A percentile compares a stretch with the other conserved stretches of the same genome.
Evolutionary conservation across 139 green algal genomes (phyloP).

Genomic region (Micractinium sp.): DNA sequence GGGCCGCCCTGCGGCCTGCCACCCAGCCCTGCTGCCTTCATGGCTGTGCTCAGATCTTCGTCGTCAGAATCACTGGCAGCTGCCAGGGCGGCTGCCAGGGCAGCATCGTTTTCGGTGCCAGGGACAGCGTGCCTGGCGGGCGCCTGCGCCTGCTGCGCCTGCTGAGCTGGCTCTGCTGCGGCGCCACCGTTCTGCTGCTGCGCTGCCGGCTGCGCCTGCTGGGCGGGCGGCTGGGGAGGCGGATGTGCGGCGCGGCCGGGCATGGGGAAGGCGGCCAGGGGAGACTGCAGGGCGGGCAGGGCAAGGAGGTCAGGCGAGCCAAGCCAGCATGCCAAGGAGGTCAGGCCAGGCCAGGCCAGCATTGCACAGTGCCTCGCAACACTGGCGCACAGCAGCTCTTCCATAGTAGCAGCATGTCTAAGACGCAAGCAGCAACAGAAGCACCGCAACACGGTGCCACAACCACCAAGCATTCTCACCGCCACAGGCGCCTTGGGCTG

Average conservation of each 20-base stretch:
- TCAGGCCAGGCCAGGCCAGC: not conserved
- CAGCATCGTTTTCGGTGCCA: not conserved
- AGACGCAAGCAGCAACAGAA: not conserved
- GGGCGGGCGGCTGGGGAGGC: not conserved
- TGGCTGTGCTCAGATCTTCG: not conserved
- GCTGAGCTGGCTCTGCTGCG: not conserved
- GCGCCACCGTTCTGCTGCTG: not conserved
- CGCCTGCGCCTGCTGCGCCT: not conserved
- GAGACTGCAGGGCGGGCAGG: not conserved
- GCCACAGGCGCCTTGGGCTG: not conserved
- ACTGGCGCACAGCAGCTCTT: not conserved
- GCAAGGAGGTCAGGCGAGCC: not conserved
- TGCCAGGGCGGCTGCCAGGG: not conserved
- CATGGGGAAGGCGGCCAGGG: constrained; percentile 4
- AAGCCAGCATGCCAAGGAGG: not conserved
- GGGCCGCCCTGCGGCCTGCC: not conserved
- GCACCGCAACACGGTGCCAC: no score
- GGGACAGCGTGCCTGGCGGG: not conserved
- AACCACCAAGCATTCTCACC: not conserved
- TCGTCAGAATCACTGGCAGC: not conserved
- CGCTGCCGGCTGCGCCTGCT: not conserved
- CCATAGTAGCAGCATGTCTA: not conserved
- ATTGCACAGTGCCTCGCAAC: not conserved
- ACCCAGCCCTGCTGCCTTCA: not conserved
- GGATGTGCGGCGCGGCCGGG: not conserved